phyloP scores from a whole-genome alignment of 2,329 filamentous ascomycete species.

The Passalora sequoiae region DNA sequence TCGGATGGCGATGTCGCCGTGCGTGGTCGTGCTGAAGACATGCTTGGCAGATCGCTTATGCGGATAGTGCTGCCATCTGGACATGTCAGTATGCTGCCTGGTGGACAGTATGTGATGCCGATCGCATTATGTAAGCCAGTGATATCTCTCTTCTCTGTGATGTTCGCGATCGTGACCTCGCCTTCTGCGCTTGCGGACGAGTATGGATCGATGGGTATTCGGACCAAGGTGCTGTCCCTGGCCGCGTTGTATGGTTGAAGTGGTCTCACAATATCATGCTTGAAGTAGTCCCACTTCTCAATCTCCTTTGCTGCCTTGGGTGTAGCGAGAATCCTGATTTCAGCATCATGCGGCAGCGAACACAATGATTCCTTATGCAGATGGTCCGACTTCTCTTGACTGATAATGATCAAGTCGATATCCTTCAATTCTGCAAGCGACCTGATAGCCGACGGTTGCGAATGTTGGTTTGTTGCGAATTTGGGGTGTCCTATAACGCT shows the following conservation, averaged over 20 bases:
- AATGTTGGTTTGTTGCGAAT: slow-evolving; percentile 58
- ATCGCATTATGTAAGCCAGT: slow-evolving; percentile 61
- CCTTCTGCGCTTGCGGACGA: slow-evolving; percentile 52
- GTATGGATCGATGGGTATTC: slow-evolving; percentile 52
- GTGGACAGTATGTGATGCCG: slow-evolving; percentile 66
- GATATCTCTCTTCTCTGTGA: slow-evolving; percentile 57
- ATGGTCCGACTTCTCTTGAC: slow-evolving; percentile 62
- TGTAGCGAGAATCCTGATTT: slow-evolving; percentile 61
- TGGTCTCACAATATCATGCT: slow-evolving; percentile 43
- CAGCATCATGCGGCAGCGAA: slow-evolving; percentile 53
- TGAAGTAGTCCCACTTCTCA: slow-evolving; percentile 64
- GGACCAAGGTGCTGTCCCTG: slow-evolving; percentile 38
- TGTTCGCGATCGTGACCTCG: slow-evolving; percentile 66
- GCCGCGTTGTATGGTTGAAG: slow-evolving; percentile 41
- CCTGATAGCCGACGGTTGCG: slow-evolving; percentile 51
- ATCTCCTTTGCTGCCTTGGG: slow-evolving; percentile 61
- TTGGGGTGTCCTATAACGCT: slow-evolving; percentile 57
- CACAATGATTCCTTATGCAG: slow-evolving; percentile 65
- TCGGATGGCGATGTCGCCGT: background rate
- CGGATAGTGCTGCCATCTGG: slow-evolving; percentile 34
- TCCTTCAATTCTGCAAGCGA: slow-evolving; percentile 51
- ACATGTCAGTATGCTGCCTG: slow-evolving; percentile 39
- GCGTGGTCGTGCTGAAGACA: slow-evolving; percentile 18
- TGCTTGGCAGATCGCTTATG: slow-evolving; percentile 32
- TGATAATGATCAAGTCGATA: slow-evolving; percentile 55